Conservation (phyloP, 768 basidiomycete genomes). For the Lentinula detonsa region DNA sequence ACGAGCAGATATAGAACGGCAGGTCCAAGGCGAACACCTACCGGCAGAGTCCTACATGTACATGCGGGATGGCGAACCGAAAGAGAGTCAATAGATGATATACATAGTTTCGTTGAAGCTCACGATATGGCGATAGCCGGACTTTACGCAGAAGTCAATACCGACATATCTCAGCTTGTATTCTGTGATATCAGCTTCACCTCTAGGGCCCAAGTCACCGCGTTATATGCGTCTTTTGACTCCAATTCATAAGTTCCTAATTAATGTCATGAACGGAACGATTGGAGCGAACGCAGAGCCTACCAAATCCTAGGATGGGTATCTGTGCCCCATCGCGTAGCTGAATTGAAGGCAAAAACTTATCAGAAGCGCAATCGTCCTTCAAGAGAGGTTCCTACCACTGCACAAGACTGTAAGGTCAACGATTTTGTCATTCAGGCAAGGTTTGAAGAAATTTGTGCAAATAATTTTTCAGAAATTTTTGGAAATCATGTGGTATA, state of each 20-base stretch:
- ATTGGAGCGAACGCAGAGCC: neutral
- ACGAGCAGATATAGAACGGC: neutral
- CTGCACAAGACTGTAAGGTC: neutral
- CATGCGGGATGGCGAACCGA: conserved; percentile 1
- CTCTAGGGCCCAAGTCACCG: conserved; percentile 58
- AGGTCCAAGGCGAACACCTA: neutral
- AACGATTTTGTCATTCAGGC: neutral
- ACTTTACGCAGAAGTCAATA: conserved; percentile 20
- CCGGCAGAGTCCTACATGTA: conserved; percentile 9
- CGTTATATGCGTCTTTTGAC: conserved; percentile 45
- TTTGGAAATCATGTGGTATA: neutral
- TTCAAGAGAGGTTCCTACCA: neutral
- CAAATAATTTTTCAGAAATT: neutral
- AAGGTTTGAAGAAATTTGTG: neutral
- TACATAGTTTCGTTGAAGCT: conserved; percentile 15
- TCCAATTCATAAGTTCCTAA: conserved; percentile 49
- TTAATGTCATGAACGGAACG: neutral
- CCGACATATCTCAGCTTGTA: neutral
- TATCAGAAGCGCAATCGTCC: too few species aligned
- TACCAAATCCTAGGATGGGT: conserved; percentile 50
- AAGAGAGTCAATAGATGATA: neutral
- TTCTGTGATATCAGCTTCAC: conserved; percentile 21
- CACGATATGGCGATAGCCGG: conserved; percentile 61
- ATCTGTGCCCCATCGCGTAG: conserved; percentile 48
- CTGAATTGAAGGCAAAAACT: conserved; percentile 14